Evolutionary conservation across 257 asterid species (phyloP).

Genomic region (Pogostemon cablin): DNA sequence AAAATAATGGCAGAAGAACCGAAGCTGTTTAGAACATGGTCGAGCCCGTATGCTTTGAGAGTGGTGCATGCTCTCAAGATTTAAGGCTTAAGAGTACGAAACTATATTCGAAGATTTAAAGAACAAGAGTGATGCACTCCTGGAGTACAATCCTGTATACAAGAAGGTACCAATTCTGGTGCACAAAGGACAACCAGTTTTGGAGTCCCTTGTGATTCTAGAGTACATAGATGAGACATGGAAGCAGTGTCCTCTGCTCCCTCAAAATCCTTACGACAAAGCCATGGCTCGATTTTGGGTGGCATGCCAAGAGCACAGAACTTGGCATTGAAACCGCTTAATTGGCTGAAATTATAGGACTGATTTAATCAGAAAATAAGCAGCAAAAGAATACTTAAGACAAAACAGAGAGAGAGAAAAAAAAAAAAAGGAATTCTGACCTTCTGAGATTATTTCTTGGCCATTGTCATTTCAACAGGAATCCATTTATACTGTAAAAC

Average conservation of each 20-base stretch:
- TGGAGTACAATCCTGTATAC: slow-evolving; percentile 60
- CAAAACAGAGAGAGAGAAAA: not conserved
- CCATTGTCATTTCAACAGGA: slow-evolving; percentile 1
- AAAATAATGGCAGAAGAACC: slow-evolving; percentile 60
- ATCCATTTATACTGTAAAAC: not conserved
- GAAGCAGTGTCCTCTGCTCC: slow-evolving; percentile 61
- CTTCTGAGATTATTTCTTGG: slow-evolving; percentile 4
- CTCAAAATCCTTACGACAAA: slow-evolving; percentile 65
- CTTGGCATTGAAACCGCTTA: not conserved
- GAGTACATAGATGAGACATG: slow-evolving; percentile 77
- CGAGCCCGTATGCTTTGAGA: slow-evolving; percentile 64
- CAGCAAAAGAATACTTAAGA: not conserved
- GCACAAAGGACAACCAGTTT: slow-evolving; percentile 70
- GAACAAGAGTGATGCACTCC: slow-evolving; percentile 58
- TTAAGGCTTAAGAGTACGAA: slow-evolving; percentile 57
- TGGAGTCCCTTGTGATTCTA: slow-evolving; percentile 75
- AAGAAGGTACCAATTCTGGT: slow-evolving; percentile 65
- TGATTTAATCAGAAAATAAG: not conserved
- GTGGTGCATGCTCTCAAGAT: slow-evolving; percentile 58
- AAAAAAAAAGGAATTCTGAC: not conserved
- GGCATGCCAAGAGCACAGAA: not conserved
- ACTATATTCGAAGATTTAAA: slow-evolving; percentile 52
- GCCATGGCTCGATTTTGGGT: slow-evolving; percentile 74
- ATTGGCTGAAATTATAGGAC: not conserved
- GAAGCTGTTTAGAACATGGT: slow-evolving; percentile 72